A percentile compares a stretch with the other conserved stretches of the same genome.
These are phyloP conservation scores for Silene coronaria DNA, from an alignment of 179 eudicot genomes.

Conservation along the genomic window DNA sequence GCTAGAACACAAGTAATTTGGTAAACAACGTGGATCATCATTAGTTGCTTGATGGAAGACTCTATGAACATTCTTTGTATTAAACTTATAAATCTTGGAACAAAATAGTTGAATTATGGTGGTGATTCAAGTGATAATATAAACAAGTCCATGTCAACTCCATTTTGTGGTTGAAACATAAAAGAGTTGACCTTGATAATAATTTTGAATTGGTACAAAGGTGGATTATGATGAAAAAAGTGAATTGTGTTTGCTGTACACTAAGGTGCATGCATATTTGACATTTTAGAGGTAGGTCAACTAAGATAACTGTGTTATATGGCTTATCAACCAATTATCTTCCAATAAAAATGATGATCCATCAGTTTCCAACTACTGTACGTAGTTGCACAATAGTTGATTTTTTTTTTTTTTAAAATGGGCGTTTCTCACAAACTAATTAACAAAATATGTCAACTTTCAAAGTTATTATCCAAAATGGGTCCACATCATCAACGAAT, in stretches of 20 bases:
- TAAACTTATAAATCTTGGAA: constrained; percentile 6
- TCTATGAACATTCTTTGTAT: constrained; percentile 3
- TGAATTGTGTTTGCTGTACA: constrained; percentile 16
- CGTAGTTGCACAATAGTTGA: too few species aligned
- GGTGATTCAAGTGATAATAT: constrained; percentile 26
- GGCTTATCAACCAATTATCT: background rate
- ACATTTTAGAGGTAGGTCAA: constrained; percentile 17
- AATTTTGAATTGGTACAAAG: background rate
- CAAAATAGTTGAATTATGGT: constrained; percentile 10
- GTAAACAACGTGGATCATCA: background rate
- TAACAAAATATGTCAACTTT: too few species aligned
- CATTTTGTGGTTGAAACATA: constrained; percentile 11
- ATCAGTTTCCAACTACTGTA: too few species aligned
- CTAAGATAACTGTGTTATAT: background rate
- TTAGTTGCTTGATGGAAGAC: background rate
- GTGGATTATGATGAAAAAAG: constrained; percentile 12
- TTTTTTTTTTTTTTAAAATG: too few species aligned
- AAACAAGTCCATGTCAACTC: constrained; percentile 23
- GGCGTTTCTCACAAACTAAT: too few species aligned
- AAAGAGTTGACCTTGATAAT: constrained; percentile 13
- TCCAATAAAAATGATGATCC: background rate
- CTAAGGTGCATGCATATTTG: constrained; percentile 8
- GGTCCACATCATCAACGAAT: too few species aligned
- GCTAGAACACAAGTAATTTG: background rate
- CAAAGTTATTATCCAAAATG: too few species aligned